Evolutionary conservation across 768 basidiomycete genomes (phyloP).

Genomic region (Pleurotus tuoliensis): DNA sequence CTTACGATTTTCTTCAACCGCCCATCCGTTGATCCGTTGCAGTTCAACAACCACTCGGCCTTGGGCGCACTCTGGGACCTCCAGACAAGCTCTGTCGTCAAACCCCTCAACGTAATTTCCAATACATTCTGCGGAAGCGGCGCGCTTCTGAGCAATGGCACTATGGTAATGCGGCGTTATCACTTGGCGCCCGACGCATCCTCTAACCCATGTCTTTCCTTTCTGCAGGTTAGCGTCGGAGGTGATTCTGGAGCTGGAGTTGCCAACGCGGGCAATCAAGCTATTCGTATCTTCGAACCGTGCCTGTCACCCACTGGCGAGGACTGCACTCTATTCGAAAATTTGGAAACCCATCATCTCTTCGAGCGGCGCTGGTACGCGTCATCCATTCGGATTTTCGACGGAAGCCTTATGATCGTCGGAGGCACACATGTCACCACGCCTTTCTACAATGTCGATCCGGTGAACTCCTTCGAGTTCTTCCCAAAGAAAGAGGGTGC

Average conservation of each 20-base stretch:
- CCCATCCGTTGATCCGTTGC: conserved; percentile 7
- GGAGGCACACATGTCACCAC: conserved; percentile 23
- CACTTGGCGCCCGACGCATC: too few relatives aligned
- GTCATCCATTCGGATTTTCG: conserved; percentile 22
- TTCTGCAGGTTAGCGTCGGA: conserved; percentile 13
- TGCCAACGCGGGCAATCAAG: conserved; percentile 7
- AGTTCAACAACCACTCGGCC: conserved; percentile 26
- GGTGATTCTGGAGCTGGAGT: neutral
- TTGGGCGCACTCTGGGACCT: conserved; percentile 23
- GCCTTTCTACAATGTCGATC: conserved; percentile 23
- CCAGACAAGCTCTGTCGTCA: conserved; percentile 14
- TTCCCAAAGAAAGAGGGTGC: conserved; percentile 27
- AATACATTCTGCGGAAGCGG: conserved; percentile 30
- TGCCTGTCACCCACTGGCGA: conserved; percentile 19
- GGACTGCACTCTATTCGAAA: conserved; percentile 25
- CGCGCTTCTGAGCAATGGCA: conserved; percentile 26
- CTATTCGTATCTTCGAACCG: conserved; percentile 25
- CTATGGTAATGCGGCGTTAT: conserved; percentile 17
- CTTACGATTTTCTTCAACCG: conserved; percentile 18
- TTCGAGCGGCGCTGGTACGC: conserved; percentile 25
- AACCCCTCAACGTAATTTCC: conserved; percentile 20
- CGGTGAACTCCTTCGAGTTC: conserved; percentile 27
- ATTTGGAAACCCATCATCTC: conserved; percentile 19
- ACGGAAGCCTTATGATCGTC: conserved; percentile 27
- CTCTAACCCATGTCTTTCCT: neutral